Base-by-base conservation (phyloP, 139 green algal species). In the Chlorella sp. region DNA sequence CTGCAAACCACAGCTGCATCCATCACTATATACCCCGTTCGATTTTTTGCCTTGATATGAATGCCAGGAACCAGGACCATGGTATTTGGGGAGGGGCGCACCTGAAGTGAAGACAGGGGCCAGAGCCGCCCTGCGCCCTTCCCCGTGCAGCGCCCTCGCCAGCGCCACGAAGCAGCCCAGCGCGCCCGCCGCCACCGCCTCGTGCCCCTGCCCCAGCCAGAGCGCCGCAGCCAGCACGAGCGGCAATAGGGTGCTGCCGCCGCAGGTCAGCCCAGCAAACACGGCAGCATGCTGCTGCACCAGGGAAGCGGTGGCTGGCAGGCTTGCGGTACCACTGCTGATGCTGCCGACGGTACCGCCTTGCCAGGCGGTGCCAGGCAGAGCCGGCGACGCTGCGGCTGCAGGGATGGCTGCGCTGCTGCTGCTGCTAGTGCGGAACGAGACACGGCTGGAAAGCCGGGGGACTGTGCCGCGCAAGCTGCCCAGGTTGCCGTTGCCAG, bases 61-160 rank as follows among this genome's bases (percentile, higher is more conserved):
- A n/a, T n/a, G n/a, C n/a, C n/a, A n/a, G n/a, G n/a, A n/a, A n/a
- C n/a, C n/a, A n/a, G n/a, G n/a, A n/a, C n/a, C n/a, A n/a, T n/a
- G n/a, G n/a, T n/a, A n/a, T n/a, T n/a, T n/a, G n/a, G 26, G 68
- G 68, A 7, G 68, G 21, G 28, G 68, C 68, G 2, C 16, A 76
- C 84, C 84, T 66, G 84, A 48, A 1, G 39, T 88, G 68, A 88
- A 66, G 14, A 88, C 15, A 7, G 84, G 66, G 0, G 68, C 84
- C 68, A 88, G 64, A 19, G 28, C 66, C 28, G 61, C 60, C 28
- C 66, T 39, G 24, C n/a, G 28, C 3, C 42, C 84, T 16, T 68
- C 68, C 0, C 84, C 42, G 9, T 69, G 84, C 84, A 88, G 39
- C 9, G 68, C 84, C 30, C 68, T 39, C 0, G 84, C 84, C 64